Base-by-base conservation (phyloP, 257 asterid species). In the Apocynum venetum region DNA sequence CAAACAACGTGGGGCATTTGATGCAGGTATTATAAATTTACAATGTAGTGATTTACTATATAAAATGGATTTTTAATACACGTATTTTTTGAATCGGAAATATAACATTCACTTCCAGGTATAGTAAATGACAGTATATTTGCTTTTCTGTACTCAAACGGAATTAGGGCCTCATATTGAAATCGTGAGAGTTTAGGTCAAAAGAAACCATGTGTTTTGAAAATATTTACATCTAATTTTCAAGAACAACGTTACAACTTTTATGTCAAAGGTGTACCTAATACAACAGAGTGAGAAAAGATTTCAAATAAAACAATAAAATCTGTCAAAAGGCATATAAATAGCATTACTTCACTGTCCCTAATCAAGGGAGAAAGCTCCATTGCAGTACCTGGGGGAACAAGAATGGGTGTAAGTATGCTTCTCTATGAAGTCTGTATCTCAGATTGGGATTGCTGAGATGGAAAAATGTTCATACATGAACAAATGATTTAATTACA, bases 311-410 rank as follows among this genome's bases (percentile, higher is more conserved):
- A 17, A 17, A 17, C 52, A 41, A 68, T 7, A 68, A 43, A 68
- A 68, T 43, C n/a, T 41, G 35, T 19, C 20, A 15, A 7, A 51
- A 10, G 2, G 2, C 12, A 40, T 65, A 40, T 66, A 14, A 40
- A 25, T 53, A 40, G 31, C 60, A 48, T 8, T 7, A 71, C 31
- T 72, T 44, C 71, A 49, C 71, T 17, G 10, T 64, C 6, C 81
- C 83, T 89, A 90, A 78, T 88, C 86, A 85, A 91, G 59, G 60
- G 95, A 91, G 79, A 93, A 93, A 57, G 86, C 88, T 72, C 97
- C 97, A 77, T 82, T 80, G 89, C 98, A 93, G 77, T 90, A 93
- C 97, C 96, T 93, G 96, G 85, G 75, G 63, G 17, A 31, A 53
- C 61, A 46, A 41, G 59, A 15, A 4, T n/a, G 55, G 60, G 8